Percentiles rank a stretch among this genome's conserved stretches.
phyloP scores from a whole-genome alignment of 805 yeast species.

The Yarrowia sp. region DNA sequence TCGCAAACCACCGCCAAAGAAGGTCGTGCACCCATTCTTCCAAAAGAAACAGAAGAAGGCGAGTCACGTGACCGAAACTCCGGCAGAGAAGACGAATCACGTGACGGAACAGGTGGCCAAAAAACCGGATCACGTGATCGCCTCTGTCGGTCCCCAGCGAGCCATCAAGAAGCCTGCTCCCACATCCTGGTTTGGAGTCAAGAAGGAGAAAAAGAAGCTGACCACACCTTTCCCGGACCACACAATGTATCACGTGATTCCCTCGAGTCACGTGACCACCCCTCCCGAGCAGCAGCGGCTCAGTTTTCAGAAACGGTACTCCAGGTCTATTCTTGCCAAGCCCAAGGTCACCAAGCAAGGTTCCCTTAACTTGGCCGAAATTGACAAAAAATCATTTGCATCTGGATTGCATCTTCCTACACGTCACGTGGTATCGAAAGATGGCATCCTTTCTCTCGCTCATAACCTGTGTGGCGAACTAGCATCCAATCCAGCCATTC shows the following conservation, averaged over 20 bases:
- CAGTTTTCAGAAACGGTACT: constrained; percentile 4
- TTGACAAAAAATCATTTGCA: no score
- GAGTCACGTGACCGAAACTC: background rate
- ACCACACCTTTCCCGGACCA: constrained; percentile 2
- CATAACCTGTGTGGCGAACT: background rate
- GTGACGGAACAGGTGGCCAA: background rate
- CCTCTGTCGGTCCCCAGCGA: background rate
- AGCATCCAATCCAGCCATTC: background rate
- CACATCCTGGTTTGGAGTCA: background rate
- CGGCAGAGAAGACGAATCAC: background rate
- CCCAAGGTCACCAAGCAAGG: no score
- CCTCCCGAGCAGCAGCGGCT: background rate
- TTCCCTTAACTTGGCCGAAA: no score
- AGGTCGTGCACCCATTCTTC: constrained; percentile 27
- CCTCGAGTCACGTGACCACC: background rate
- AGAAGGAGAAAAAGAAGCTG: constrained; percentile 5
- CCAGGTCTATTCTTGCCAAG: background rate
- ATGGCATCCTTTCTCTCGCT: background rate
- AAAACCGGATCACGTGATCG: background rate
- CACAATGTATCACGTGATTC: constrained; percentile 6
- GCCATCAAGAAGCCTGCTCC: background rate
- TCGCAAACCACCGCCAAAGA: constrained; percentile 18
- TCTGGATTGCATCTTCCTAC: background rate
- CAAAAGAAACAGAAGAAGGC: constrained; percentile 25
- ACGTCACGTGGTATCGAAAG: background rate